Evolutionary conservation across 2,329 filamentous ascomycete species (phyloP), one percentile per base, ranked within the genome.

Genomic region (Fusarium algeriense): DNA sequence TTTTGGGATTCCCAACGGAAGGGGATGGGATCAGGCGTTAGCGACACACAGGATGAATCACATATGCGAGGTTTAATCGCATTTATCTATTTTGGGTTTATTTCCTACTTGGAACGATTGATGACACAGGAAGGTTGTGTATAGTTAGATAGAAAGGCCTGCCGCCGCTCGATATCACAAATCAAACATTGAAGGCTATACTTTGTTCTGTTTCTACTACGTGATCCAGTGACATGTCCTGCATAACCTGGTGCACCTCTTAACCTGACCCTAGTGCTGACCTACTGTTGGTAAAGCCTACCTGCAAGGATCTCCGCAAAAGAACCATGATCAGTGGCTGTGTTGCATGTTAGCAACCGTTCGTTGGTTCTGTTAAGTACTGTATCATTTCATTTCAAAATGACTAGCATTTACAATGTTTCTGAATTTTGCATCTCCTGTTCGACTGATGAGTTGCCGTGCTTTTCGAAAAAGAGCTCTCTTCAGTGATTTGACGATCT

Each of bases 131-230:
- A 70, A 76, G 66, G 58, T 69, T 75, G 74, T 76, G 72, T 76
- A 74, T 72, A 76, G 56, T 58, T 76, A 76, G 71, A 76, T 76
- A 76, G 75, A 76, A 59, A 73, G 73, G 75, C 70, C 54, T 75
- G 49, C 66, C 64, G 73, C 73, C 74, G 53, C 69, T 76, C 67
- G 64, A 75, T 61, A 75, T 61, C 58, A 67, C 61, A 75, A 73
- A 69, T 68, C 40, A 70, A 71, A 67, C 59, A 65, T 55, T 54
- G 20, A 61, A 75, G 60, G 35, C 52, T 32, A 68, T 12, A 19
- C 23, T 20, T 17, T 44, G 44, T 44, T 20, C 7, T 13, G 28
- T 37, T 32, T n/a, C 19, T 28, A 9, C 19, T 28, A 9, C 26
- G 32, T 37, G 44, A 45, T 26, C 15, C 14, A 34, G 26, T n/a